These are phyloP conservation scores for Tetrahymena thermophila DNA, from an alignment of 73 alveolate species.

Conservation along the genomic window DNA sequence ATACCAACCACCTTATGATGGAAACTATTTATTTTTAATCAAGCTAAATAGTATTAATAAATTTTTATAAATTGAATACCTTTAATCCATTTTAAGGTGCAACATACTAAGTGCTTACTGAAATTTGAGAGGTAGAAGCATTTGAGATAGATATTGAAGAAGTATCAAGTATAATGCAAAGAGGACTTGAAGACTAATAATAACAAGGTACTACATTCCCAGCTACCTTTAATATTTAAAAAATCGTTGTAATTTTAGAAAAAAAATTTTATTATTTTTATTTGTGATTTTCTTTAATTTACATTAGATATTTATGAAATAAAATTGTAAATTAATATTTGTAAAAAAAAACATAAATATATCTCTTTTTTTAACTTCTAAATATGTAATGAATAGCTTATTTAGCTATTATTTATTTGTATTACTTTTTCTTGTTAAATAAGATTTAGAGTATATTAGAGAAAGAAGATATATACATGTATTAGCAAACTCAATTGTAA, in stretches of 20 bases:
- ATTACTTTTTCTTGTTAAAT: too few relatives aligned
- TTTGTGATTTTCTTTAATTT: too few relatives aligned
- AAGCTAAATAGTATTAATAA: not conserved
- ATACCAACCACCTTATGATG: not conserved
- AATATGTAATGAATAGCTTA: too few relatives aligned
- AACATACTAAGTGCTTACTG: not conserved
- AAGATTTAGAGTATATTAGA: too few relatives aligned
- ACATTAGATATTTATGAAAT: too few relatives aligned
- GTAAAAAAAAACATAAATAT: too few relatives aligned
- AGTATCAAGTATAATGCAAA: not conserved
- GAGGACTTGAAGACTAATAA: not conserved
- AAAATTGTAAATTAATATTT: too few relatives aligned
- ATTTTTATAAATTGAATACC: not conserved
- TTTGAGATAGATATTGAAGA: not conserved
- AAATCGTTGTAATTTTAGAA: not conserved
- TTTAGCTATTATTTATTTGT: too few relatives aligned
- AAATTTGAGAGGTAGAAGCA: not conserved
- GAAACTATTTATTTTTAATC: not conserved
- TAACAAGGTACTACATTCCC: not conserved
- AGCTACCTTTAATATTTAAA: not conserved
- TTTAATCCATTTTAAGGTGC: not conserved
- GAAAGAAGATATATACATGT: too few relatives aligned
- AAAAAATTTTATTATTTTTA: too few relatives aligned
- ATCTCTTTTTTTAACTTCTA: too few relatives aligned
- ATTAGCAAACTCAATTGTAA: too few relatives aligned